Evolutionary conservation across 2,329 filamentous ascomycete genomes (phyloP), one percentile per base, ranked within the genome.

Genomic region (Colletotrichum spinosum): DNA sequence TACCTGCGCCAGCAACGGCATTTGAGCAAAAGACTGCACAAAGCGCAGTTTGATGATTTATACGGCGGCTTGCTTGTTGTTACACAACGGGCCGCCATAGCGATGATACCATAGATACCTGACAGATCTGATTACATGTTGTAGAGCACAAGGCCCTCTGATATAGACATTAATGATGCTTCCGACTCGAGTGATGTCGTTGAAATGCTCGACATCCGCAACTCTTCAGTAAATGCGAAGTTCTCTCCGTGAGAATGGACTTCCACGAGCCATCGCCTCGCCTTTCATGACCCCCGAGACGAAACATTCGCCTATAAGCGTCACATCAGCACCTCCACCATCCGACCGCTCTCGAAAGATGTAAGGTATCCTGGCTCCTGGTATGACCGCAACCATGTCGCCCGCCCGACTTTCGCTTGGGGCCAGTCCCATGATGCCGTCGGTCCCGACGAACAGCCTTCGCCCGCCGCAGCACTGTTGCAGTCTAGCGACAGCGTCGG

Each of bases 1-100:
- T 74, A 88, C 88, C 1, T 97, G 94, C 74, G 84, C 83, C 12
- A 86, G 80, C 69, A 93, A 93, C 70, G 91, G 87, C 1, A 51
- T 69, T 15, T 67, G 4, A 65, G 12, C 33, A 0, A 42, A 12
- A 45, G 9, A 41, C 6, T 1, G 12, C 7, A 11, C 2, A 15
- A 7, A 12, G 6, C 4, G 10, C 11, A 10, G 13, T 9, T 35
- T 55, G 6, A 15, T 37, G 52, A 35, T 13, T 42, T 54, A 25
- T 34, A 25, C 13, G 38, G 17, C 41, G 44, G 55, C 55, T 15
- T 51, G 44, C 11, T 44, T 37, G 34, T 13, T 35, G 9, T 17
- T 48, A 4, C 44, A 11, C 39, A 55, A 25, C 41, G 11, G 52
- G 45, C 39, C 39, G 9, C 17, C 7, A 11, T 17, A 35, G 49